Evolutionary conservation across 169 alveolate genomes (phyloP).

Genomic region (Cryptosporidium bovis): DNA sequence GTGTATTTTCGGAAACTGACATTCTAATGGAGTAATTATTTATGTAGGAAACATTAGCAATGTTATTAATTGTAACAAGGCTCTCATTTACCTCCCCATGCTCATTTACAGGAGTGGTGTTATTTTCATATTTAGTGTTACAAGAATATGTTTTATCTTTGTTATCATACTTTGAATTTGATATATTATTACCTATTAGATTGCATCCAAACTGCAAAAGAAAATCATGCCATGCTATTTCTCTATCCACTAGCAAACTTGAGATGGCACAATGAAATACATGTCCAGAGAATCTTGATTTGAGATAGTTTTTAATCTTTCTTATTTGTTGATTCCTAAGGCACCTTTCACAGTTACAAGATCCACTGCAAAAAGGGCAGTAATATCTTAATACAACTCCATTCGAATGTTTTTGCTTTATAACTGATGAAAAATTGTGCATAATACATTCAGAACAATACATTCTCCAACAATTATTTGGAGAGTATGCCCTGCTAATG

Average conservation of each 20-base stretch:
- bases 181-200: background rate
- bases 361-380: constrained; percentile 66
- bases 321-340: constrained; percentile 62
- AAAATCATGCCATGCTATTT: constrained; percentile 55
- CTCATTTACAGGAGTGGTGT: constrained; percentile 6
- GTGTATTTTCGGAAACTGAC: constrained; percentile 59
- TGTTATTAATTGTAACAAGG: constrained; percentile 11
- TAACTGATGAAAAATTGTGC: constrained; percentile 66
- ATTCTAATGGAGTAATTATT: constrained; percentile 15
- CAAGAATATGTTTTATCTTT: background rate
- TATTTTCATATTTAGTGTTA: background rate
- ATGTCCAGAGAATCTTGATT: constrained; percentile 43
- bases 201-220: constrained; percentile 46
- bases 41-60: constrained; percentile 43
- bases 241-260: constrained; percentile 16
- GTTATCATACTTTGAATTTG: background rate
- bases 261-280: constrained; percentile 46
- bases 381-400: constrained; percentile 61
- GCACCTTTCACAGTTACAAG: constrained; percentile 71
- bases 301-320: constrained; percentile 55
- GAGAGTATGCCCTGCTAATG: constrained; percentile 43
- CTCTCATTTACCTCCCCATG: constrained; percentile 43
- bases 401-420: constrained; percentile 62
- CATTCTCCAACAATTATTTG: constrained; percentile 74
- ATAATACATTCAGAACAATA: constrained; percentile 68